Evolutionary conservation across 345 rosid genomes (phyloP), one percentile per base, ranked within the genome.

Genomic region (Populus davidiana): DNA sequence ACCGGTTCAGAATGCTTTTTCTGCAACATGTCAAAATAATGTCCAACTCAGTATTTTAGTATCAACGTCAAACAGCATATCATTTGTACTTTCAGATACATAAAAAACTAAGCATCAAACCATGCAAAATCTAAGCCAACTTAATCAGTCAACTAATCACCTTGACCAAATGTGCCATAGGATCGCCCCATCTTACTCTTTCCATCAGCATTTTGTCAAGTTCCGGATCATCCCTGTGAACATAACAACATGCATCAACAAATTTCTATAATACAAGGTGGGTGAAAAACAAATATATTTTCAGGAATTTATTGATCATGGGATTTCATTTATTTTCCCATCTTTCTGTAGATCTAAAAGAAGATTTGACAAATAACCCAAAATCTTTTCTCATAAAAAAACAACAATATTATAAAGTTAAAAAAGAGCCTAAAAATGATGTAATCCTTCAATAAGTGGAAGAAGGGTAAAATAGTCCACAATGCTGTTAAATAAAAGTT

Each of bases 111-210:
- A 21, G 44, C 8, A 72, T 23, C 47, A 71, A 63, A 65, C 29
- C 25, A 33, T 72, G 52, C 27, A 52, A n/a, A 54, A 54, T 36
- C 33, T 35, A 50, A 71, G 35, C 54, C 66, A 72, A 35, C 31
- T 16, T 13, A 74, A 35, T 50, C 18, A 62, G 44, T 69, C 33
- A 21, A 70, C 75, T 31, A 36, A 75, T 71, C 86, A 91, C 99
- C 98, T 92, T 92, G 65, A 96, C 97, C 86, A 93, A 83, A 85
- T 96, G 97, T 25, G 94, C 98, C 98, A 96, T 93, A 35, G 97
- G 96, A 86, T 96, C 99, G 73, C 97, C 98, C 90, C 90, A 96
- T 83, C 99, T 85, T 61, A 86, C 62, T 83, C 90, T 86, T 2
- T 93, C 92, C 87, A 86, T 96, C 83, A 92, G 77, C 89, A 90